Conservation (phyloP, 2,329 filamentous ascomycete species). For the Fusarium sp. region DNA sequence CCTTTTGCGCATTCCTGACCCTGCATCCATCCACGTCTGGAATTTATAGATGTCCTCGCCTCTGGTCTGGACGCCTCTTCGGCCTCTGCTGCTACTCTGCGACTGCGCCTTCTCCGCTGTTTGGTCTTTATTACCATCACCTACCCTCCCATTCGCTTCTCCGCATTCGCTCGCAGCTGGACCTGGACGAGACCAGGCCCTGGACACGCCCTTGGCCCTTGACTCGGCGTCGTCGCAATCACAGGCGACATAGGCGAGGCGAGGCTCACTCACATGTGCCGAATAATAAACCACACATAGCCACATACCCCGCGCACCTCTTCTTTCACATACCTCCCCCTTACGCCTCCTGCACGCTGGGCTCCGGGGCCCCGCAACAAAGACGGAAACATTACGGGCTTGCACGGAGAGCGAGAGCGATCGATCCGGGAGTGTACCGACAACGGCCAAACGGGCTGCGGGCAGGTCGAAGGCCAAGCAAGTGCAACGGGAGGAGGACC, state of each 20-base stretch:
- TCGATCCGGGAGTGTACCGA: conserved; percentile 11
- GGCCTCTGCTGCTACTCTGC: background rate
- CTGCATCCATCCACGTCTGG: conserved; percentile 5
- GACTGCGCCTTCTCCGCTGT: background rate
- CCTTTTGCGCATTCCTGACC: conserved; percentile 19
- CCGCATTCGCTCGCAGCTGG: conserved; percentile 11
- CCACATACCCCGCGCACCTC: conserved; percentile 33
- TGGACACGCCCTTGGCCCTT: conserved; percentile 13
- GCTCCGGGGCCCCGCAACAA: conserved; percentile 28
- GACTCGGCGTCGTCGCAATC: conserved; percentile 30
- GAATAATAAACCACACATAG: conserved; percentile 17
- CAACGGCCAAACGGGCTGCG: background rate
- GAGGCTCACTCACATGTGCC: conserved; percentile 31
- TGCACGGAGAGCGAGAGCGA: conserved; percentile 12
- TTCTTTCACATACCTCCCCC: conserved; percentile 7
- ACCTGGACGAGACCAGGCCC: conserved; percentile 1
- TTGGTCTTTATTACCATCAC: conserved; percentile 11
- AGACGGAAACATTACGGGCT: conserved; percentile 36
- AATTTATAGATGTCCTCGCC: background rate
- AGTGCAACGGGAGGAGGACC: background rate
- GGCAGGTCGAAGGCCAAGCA: conserved; percentile 1
- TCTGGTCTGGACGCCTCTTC: background rate
- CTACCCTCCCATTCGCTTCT: conserved; percentile 21
- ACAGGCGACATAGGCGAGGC: conserved; percentile 6
- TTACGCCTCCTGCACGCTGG: conserved; percentile 14